A percentile compares a stretch with the other conserved stretches of the same genome.
These are phyloP conservation scores for Backusella parvicylindrica DNA, from an alignment of 192 early-diverging fungal genomes.

Conservation along the genomic window DNA sequence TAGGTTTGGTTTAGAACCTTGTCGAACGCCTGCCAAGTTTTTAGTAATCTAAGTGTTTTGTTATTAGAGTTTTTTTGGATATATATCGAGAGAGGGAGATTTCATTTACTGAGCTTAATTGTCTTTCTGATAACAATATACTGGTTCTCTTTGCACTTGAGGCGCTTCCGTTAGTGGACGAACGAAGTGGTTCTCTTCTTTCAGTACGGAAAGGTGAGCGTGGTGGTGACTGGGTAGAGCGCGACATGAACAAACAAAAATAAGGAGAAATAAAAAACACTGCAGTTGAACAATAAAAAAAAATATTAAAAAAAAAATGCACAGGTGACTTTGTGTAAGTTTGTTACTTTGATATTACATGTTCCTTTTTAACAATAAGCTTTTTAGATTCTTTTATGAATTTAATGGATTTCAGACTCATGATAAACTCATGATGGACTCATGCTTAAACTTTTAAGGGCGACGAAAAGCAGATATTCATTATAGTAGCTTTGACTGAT, in stretches of 20 bases:
- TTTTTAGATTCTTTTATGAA: no score
- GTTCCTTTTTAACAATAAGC: background rate
- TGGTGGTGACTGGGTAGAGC: background rate
- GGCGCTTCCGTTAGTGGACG: background rate
- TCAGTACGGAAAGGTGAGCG: background rate
- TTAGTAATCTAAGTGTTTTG: conserved; percentile 29
- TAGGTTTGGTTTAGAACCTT: conserved; percentile 9
- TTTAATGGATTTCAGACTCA: background rate
- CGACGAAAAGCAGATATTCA: no score
- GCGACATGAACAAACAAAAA: background rate
- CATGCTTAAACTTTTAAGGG: no score
- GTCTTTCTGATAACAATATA: conserved; percentile 18
- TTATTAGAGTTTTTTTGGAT: no score
- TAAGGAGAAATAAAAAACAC: background rate
- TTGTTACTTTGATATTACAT: no score
- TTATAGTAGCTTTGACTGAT: no score
- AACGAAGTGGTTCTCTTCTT: background rate
- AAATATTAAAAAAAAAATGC: background rate
- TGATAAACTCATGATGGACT: no score
- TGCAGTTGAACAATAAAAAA: background rate
- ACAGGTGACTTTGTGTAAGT: background rate
- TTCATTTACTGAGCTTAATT: conserved; percentile 21
- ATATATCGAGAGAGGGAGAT: background rate
- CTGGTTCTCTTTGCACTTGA: conserved; percentile 4
- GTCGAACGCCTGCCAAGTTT: conserved; percentile 15